These are phyloP conservation scores for Cystobasidium ongulense DNA, from an alignment of 768 basidiomycete genomes.

Conservation along the genomic window DNA sequence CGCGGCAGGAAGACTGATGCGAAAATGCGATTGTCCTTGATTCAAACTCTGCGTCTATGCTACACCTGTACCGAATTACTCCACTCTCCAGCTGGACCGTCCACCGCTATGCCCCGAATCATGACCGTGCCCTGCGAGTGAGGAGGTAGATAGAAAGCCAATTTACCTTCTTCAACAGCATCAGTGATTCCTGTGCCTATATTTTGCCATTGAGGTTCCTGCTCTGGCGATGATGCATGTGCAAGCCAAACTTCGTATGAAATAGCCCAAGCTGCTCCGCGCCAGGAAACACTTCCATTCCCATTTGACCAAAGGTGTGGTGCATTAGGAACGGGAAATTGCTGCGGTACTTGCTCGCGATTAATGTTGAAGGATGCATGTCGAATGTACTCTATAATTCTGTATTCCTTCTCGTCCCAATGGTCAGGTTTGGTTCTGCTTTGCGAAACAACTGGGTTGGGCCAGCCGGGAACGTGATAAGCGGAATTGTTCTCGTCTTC, in stretches of 20 bases:
- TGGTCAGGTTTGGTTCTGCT: background rate
- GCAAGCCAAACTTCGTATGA: constrained; percentile 32
- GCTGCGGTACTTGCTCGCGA: background rate
- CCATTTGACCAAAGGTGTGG: constrained; percentile 16
- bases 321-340: background rate
- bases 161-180: constrained; percentile 22
- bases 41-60: background rate
- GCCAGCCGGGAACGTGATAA: constrained; percentile 32
- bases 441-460: background rate
- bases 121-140: constrained; percentile 5
- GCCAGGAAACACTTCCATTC: constrained; percentile 23
- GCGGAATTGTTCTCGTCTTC: constrained; percentile 29
- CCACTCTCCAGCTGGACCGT: constrained; percentile 11
- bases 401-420: constrained; percentile 30
- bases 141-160: constrained; percentile 12
- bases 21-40: background rate
- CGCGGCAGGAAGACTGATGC: too few relatives aligned
- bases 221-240: background rate
- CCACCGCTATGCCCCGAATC: constrained; percentile 13
- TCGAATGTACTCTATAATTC: constrained; percentile 16
- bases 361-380: constrained; percentile 26
- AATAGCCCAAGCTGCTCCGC: constrained; percentile 33
- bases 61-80: constrained; percentile 25
- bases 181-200: constrained; percentile 10
- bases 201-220: constrained; percentile 2